Evolutionary conservation across 2,329 filamentous ascomycete genomes (phyloP), one percentile per base, ranked within the genome.

Genomic region (Penicillium sclerotigenum): DNA sequence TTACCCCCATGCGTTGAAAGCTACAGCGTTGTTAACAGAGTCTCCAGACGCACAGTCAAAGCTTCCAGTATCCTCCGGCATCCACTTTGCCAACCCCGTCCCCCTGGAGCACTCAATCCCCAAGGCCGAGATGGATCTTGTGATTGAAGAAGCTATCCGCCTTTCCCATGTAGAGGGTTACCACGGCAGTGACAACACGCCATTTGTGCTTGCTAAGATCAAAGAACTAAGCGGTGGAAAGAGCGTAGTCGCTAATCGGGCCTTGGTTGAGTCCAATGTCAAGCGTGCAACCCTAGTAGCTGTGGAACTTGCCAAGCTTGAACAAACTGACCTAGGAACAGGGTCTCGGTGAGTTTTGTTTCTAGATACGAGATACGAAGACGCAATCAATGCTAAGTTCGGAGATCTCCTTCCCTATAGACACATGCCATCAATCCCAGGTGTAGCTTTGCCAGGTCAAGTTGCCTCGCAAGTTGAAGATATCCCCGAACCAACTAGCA

Each of bases 71-170:
- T 82, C 87, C 58, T 91, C 90, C 1, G 94, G 93, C 9, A 76
- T 97, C 52, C 79, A 92, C 55, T 92, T 99, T 68, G 92, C 92
- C 54, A 97, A 96, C 69, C 93, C 92, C 0, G 89, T 96, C 34
- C 89, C 91, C 0, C 77, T 83, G 51, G 79, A 89, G 56, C 78
- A 81, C 65, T 87, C 84, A 16, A 87, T 97, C 47, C 83, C 88
- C 1, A 85, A 87, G 55, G 73, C 77, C 6, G 83, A 90, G 66
- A 92, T 94, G 82, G 82, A 89, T 62, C 74, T 73, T 24, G 81
- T 86, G 38, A 90, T 94, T 62, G 80, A 84, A 59, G 80, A 83
- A 65, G 90, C 89, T 0, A 79, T 93, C 43, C 74, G 75, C 22
- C 84, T 90, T 65, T 88, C 84, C 5, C 77, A 81, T 29, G 79